Conservation (phyloP, 176 grass and related monocot species). For the Hsuehochloa calcarea region DNA sequence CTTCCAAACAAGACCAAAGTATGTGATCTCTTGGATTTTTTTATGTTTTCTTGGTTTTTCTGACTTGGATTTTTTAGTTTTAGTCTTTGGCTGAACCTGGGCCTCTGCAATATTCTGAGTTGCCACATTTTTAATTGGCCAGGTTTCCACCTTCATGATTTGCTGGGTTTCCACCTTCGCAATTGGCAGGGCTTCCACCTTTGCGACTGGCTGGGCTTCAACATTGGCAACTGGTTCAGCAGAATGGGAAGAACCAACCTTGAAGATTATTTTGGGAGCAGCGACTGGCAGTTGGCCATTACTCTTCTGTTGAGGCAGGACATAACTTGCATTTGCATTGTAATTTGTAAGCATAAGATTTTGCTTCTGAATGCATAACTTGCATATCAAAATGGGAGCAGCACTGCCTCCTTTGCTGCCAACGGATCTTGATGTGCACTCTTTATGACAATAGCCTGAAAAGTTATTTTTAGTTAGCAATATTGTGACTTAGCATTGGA, state of each 20-base stretch:
- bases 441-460: slow-evolving; percentile 83
- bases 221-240: slow-evolving; percentile 25
- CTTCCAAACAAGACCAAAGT: slow-evolving; percentile 90
- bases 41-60: slow-evolving; percentile 50
- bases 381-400: slow-evolving; percentile 57
- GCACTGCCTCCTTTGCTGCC: slow-evolving; percentile 35
- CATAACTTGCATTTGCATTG: slow-evolving; percentile 33
- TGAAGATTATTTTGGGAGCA: slow-evolving; percentile 49
- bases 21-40: slow-evolving; percentile 51
- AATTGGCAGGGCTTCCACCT: slow-evolving; percentile 17
- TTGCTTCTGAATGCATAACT: slow-evolving; percentile 55
- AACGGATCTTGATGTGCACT: slow-evolving; percentile 55
- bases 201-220: slow-evolving; percentile 3
- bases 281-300: slow-evolving; percentile 35
- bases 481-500: slow-evolving; percentile 21
- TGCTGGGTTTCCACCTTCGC: not conserved
- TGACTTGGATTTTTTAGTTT: slow-evolving; percentile 38
- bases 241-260: slow-evolving; percentile 49
- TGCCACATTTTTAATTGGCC: slow-evolving; percentile 18
- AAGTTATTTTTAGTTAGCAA: slow-evolving; percentile 41
- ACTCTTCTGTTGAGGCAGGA: slow-evolving; percentile 38
- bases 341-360: slow-evolving; percentile 43
- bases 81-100: slow-evolving; percentile 40
- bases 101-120: slow-evolving; percentile 17
- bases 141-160: not conserved